phyloP scores from a whole-genome alignment of 169 alveolate genomes.

The Ichthyophthirius multifiliis region DNA sequence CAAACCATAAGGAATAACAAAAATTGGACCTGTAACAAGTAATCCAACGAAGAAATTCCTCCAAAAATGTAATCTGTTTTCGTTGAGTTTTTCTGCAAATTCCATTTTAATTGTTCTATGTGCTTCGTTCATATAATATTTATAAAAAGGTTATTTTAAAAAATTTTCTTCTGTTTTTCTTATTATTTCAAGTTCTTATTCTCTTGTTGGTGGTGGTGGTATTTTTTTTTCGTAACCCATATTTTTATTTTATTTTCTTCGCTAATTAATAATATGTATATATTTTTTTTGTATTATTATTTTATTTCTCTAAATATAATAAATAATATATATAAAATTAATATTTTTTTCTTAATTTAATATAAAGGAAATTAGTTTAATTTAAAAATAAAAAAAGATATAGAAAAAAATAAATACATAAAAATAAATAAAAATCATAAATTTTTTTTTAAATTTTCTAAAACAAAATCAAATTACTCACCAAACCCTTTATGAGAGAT shows the following conservation, averaged over 20 bases:
- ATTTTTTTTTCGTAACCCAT: slow-evolving; percentile 14
- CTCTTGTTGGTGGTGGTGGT: slow-evolving; percentile 19
- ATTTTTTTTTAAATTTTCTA: too few relatives aligned
- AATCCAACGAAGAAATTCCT: not conserved
- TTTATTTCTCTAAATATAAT: too few relatives aligned
- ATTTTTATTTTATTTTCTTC: not conserved
- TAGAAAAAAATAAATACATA: too few relatives aligned
- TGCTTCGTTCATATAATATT: slow-evolving; percentile 11
- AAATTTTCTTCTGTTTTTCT: not conserved
- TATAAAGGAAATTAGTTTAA: too few relatives aligned
- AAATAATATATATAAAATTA: too few relatives aligned
- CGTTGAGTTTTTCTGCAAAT: not conserved
- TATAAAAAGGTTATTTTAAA: slow-evolving; percentile 1
- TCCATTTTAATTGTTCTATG: not conserved
- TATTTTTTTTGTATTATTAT: too few relatives aligned
- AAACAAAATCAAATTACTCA: too few relatives aligned
- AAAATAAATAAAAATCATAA: too few relatives aligned
- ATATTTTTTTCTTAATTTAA: too few relatives aligned
- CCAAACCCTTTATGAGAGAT: too few relatives aligned
- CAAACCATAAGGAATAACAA: slow-evolving; percentile 1
- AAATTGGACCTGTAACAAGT: slow-evolving; percentile 9
- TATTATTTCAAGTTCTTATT: not conserved
- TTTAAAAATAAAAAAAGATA: too few relatives aligned
- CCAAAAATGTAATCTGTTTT: not conserved
- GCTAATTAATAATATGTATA: too few relatives aligned